Base-by-base conservation (phyloP, 805 yeast species). In the Wilhelminamyces savonicus region DNA sequence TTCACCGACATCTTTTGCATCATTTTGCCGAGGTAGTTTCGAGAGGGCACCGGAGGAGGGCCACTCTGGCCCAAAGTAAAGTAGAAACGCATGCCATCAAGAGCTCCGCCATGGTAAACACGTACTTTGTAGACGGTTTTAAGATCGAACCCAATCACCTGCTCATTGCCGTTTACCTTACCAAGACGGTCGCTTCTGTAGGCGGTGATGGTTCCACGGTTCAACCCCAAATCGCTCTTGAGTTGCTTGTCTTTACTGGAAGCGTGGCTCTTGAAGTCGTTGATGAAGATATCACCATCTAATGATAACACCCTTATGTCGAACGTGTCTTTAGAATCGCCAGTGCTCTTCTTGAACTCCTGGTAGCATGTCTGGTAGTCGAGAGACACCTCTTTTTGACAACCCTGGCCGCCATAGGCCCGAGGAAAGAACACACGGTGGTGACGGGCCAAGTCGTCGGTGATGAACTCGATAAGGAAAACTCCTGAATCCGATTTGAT, bases 21-120 rank as follows among this genome's bases (percentile, higher is more conserved):
- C 12, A 35, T 16, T 23, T 30, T 31, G 2, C 22, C 23, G 13
- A 44, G 25, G 23, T 71, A 71, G 30, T 67, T 56, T 41, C 79
- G 56, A 7, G 62, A 54, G 3, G 79, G 78, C 3, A 70, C 44
- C 3, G 61, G 62, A 1, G 78, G 79, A 13, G 16, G 16, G 3
- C 25, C 33, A n/a, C n/a, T n/a, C n/a, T n/a, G n/a, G 10, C 30
- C 15, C 0, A 23, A 17, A 9, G 23, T 24, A 30, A 25, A 45
- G 38, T 60, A 62, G 41, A 87, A 67, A 33, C 76, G 74, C 11
- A 90, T 44, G 4, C 97, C 97, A 55, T 88, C 95, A 13, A 92
- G 54, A 0, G 94, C 94, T 14, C 58, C 51, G 2, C 95, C 96
- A 41, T 78, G 75, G 40, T 74, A 80, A 0, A 87, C 69, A 33